Percentiles rank a stretch among this genome's conserved stretches.
Evolutionary conservation across 805 yeast species (phyloP).

Genomic region (Yamadazyma akitaensis): DNA sequence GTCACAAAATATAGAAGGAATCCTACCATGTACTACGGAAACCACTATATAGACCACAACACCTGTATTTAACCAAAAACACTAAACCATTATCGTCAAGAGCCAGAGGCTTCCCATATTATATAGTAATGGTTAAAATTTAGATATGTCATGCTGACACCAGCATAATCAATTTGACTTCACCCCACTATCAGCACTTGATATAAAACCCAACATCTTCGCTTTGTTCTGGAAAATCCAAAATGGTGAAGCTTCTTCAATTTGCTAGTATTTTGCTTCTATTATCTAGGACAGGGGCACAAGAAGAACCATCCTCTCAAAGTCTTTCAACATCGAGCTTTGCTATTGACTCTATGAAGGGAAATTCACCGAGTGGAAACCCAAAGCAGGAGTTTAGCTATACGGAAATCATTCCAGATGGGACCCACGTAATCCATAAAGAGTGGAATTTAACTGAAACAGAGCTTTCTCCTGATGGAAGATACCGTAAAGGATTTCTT

Average conservation of each 20-base stretch:
- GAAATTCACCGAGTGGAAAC: background rate
- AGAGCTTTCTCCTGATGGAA: conserved; percentile 29
- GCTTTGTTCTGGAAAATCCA: background rate
- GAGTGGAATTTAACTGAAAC: conserved; percentile 13
- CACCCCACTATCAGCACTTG: background rate
- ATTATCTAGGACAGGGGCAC: background rate
- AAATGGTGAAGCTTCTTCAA: background rate
- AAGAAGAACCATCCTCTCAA: background rate
- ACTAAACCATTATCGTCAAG: background rate
- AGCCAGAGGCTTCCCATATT: background rate
- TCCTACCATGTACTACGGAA: no score
- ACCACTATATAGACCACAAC: no score
- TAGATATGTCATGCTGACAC: background rate
- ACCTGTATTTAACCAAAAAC: no score
- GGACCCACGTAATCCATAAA: conserved; percentile 6
- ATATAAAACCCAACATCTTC: background rate
- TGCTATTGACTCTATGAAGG: no score
- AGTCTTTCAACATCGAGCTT: background rate
- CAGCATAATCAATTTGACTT: background rate
- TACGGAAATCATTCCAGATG: conserved; percentile 5
- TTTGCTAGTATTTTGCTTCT: background rate
- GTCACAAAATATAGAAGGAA: no score
- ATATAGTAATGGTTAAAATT: no score
- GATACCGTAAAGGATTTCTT: conserved; percentile 27
- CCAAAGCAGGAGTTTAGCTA: background rate